Percentiles rank a stretch among this genome's conserved stretches.
phyloP scores from a whole-genome alignment of 148 eudicot species.

The Vaccinium corymbosum region DNA sequence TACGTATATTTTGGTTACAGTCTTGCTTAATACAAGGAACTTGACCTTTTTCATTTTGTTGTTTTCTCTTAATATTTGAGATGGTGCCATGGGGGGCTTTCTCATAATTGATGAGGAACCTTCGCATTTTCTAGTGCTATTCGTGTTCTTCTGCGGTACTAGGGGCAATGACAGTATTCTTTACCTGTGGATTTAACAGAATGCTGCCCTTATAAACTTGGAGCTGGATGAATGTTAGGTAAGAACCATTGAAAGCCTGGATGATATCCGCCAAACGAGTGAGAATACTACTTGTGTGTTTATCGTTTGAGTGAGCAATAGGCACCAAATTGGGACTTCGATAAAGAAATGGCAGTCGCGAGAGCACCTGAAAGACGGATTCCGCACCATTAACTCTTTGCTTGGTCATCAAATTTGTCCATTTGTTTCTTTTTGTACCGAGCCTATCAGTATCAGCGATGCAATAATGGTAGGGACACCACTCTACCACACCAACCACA shows the following conservation, averaged over 20 bases:
- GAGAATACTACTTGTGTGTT: not conserved
- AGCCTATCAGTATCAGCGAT: not conserved
- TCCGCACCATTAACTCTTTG: too few species aligned
- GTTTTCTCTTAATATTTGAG: not conserved
- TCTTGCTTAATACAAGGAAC: not conserved
- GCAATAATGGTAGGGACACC: too few species aligned
- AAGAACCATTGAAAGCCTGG: not conserved
- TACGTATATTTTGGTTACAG: not conserved
- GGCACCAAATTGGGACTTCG: not conserved
- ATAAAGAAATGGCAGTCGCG: too few species aligned
- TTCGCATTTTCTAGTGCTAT: not conserved
- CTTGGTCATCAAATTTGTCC: too few species aligned
- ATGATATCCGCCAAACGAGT: not conserved
- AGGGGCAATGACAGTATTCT: not conserved
- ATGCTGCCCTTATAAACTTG: constrained; percentile 1
- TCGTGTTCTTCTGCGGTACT: not conserved
- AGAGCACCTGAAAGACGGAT: too few species aligned
- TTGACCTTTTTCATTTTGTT: not conserved
- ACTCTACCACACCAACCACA: too few species aligned
- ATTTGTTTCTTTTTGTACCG: not conserved
- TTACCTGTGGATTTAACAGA: not conserved
- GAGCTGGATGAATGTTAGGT: not conserved
- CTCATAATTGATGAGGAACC: not conserved
- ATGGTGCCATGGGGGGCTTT: not conserved
- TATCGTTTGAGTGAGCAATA: not conserved